These are phyloP conservation scores for Trametes elegans DNA, from an alignment of 768 basidiomycete genomes.

Conservation along the genomic window DNA sequence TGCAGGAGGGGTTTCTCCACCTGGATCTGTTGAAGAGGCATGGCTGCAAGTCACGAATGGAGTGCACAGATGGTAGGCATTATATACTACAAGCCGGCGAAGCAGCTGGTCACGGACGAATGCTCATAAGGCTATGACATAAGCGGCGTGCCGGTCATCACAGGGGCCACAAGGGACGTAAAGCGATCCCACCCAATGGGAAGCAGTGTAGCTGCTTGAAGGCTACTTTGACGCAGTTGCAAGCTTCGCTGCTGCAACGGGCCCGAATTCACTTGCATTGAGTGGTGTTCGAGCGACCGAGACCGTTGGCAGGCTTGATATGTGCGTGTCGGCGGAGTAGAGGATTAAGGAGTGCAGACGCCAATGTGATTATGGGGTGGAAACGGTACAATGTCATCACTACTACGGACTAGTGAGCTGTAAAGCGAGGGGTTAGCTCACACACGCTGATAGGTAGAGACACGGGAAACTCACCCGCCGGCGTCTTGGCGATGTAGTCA, in stretches of 20 bases:
- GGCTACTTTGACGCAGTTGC: neutral
- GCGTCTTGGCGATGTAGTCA: slow-evolving; percentile 90
- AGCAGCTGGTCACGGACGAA: slow-evolving; percentile 3
- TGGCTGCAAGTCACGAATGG: neutral
- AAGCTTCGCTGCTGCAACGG: slow-evolving; percentile 5
- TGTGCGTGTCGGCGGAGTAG: neutral
- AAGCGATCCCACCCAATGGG: slow-evolving; percentile 6
- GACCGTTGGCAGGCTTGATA: neutral
- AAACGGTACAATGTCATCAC: slow-evolving; percentile 12
- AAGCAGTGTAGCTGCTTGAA: slow-evolving; percentile 2
- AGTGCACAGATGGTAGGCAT: neutral
- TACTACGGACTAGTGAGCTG: slow-evolving; percentile 24
- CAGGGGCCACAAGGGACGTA: slow-evolving; percentile 11
- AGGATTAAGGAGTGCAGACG: neutral
- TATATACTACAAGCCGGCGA: neutral
- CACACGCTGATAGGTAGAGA: neutral
- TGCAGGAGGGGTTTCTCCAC: slow-evolving; percentile 47
- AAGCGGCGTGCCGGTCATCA: slow-evolving; percentile 13
- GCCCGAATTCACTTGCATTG: slow-evolving; percentile 3
- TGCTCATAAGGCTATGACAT: slow-evolving; percentile 13
- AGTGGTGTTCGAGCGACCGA: slow-evolving; percentile 2
- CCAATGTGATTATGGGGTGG: slow-evolving; percentile 14
- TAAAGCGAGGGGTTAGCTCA: neutral
- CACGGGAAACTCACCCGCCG: slow-evolving; percentile 27
- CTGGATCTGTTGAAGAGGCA: slow-evolving; percentile 34